Base-by-base conservation (phyloP, 495 filamentous ascomycete genomes). In the Tirmania nivea region DNA sequence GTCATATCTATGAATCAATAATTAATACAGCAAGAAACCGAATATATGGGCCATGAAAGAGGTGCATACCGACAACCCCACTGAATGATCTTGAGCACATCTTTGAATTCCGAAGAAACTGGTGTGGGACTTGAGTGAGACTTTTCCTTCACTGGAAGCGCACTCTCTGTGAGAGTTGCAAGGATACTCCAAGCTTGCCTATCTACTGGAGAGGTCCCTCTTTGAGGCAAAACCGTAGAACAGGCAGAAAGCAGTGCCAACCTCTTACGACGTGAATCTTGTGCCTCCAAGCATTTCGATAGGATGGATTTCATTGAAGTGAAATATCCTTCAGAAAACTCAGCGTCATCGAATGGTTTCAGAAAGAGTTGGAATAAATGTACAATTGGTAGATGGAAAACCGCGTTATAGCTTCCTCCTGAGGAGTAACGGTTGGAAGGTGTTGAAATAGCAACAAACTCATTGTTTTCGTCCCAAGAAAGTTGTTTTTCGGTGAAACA, bases 401-500 rank as follows among this genome's bases (percentile, higher is more conserved):
- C 57, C 0, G 60, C 63, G 1, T 67, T 60, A 3, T 60, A 61
- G 47, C 72, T 75, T 3, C 63, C 65, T 45, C 14, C 12, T 21
- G 69, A 61, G 2, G 54, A 53, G 34, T 56, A 66, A 16, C 70
- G 74, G 57, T 67, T 68, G 6, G 72, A 75, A 21, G 78, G 76
- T 6, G 77, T 79, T 4, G 69, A 63, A 8, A 65, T 59, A 0
- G 70, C 66, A 20, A 65, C 51, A 35, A 71, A 69, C n/a, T 61
- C 62, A 17, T 63, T 65, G 21, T 66, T 58, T 1, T 68, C 62
- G 10, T 68, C 67, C 50, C 70, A 64, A 1, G 63, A 77, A 35
- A 82, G 69, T 45, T 80, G 71, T 58, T 81, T 87, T 57, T 94
- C 86, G 0, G 81, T 83, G 61, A 95, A 92, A 1, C 81, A 74